These are phyloP conservation scores for Sonneratia alba DNA, from an alignment of 345 rosid species.

Conservation along the genomic window DNA sequence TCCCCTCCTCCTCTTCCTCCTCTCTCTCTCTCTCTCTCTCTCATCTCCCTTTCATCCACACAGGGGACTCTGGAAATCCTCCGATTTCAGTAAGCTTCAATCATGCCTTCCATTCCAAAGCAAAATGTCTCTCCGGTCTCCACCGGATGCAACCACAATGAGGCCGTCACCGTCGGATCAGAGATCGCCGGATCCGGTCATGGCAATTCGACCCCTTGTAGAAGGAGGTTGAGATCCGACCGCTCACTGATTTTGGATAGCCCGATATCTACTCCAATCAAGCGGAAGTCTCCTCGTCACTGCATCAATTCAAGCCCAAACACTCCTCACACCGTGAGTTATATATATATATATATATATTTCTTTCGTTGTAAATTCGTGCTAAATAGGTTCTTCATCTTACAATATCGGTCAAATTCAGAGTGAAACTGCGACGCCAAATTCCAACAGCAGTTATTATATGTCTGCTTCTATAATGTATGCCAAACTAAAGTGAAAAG, in stretches of 20 bases:
- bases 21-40: not conserved
- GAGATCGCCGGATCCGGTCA: constrained; percentile 26
- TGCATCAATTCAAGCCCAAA: constrained; percentile 27
- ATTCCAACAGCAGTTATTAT: not conserved
- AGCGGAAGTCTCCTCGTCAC: constrained; percentile 45
- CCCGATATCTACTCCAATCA: constrained; percentile 22
- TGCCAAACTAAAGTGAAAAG: not conserved
- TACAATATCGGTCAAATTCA: not conserved
- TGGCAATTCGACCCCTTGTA: constrained; percentile 31
- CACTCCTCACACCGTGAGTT: constrained; percentile 18
- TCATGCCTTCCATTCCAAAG: constrained; percentile 51
- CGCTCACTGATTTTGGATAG: constrained; percentile 7
- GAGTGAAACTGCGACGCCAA: not conserved
- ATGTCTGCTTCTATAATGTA: not conserved
- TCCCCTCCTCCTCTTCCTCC: not conserved
- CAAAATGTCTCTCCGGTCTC: constrained; percentile 32
- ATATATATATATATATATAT: not conserved
- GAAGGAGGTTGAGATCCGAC: constrained; percentile 49
- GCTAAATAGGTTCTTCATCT: too few species aligned
- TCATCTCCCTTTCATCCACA: not conserved
- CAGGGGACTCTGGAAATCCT: not conserved
- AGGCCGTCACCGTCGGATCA: constrained; percentile 18
- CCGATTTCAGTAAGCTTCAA: not conserved
- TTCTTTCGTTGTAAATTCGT: not conserved
- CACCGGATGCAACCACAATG: constrained; percentile 6